phyloP scores from a whole-genome alignment of 2,329 filamentous ascomycete species.

The Xylaria sp. region DNA sequence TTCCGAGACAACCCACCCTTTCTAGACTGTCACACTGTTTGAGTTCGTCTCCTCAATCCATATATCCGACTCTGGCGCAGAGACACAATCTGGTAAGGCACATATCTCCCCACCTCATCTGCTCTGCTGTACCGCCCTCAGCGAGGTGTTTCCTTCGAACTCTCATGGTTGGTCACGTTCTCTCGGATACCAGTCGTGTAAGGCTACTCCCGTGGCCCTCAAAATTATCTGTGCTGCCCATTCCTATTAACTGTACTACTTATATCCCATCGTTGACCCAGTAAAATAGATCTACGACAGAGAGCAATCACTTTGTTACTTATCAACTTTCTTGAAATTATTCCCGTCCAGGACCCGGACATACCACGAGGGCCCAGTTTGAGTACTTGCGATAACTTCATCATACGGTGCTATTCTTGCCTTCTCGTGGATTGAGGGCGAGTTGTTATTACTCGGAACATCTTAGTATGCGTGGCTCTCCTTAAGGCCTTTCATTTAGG shows the following conservation, averaged over 20 bases:
- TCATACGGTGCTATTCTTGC: background rate
- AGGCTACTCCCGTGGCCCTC: slow-evolving; percentile 31
- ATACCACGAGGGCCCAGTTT: background rate
- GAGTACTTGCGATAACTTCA: background rate
- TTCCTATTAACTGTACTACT: slow-evolving; percentile 30
- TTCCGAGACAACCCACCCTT: slow-evolving; percentile 33
- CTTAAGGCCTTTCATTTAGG: background rate
- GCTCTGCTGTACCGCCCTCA: background rate
- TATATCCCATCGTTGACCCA: slow-evolving; percentile 13
- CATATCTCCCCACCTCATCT: background rate
- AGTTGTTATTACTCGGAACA: background rate
- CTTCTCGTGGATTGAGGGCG: background rate
- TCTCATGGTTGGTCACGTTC: slow-evolving; percentile 29
- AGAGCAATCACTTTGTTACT: background rate
- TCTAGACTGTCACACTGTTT: slow-evolving; percentile 17
- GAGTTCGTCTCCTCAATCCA: slow-evolving; percentile 18
- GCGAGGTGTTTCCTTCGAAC: background rate
- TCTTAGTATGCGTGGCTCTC: slow-evolving; percentile 8
- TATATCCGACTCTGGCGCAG: slow-evolving; percentile 27
- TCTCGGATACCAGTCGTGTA: slow-evolving; percentile 33
- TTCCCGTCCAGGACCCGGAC: background rate
- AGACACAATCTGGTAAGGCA: slow-evolving; percentile 17
- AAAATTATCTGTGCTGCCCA: slow-evolving; percentile 32
- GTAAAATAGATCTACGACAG: slow-evolving; percentile 15
- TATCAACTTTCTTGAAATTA: background rate